Evolutionary conservation across 768 basidiomycete genomes (phyloP).

Genomic region (Psilocybe sp.): DNA sequence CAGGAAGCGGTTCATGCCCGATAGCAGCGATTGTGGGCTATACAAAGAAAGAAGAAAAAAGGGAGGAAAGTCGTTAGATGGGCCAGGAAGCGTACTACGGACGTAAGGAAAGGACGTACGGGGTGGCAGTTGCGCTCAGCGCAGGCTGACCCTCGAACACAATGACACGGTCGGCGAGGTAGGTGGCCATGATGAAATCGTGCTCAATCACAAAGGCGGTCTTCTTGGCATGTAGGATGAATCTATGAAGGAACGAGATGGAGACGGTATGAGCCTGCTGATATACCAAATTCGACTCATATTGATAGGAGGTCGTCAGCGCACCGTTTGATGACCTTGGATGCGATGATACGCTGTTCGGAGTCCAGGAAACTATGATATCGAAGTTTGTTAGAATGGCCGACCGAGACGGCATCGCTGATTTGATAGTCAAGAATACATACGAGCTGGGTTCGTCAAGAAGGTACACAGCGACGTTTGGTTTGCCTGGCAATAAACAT

Average conservation of each 20-base stretch:
- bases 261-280: background rate
- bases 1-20: slow-evolving; percentile 98
- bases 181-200: slow-evolving; percentile 99
- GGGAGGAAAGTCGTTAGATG: background rate
- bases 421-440: slow-evolving; percentile 19
- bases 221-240: slow-evolving; percentile 95
- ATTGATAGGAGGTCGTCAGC: slow-evolving; percentile 9
- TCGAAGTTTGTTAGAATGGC: background rate
- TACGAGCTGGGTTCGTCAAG: slow-evolving; percentile 91
- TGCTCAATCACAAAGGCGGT: slow-evolving; percentile 99
- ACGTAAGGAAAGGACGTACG: slow-evolving; percentile 39
- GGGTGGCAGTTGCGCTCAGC: slow-evolving; percentile 83
- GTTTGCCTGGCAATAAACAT: slow-evolving; percentile 46
- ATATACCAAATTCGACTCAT: slow-evolving; percentile 2
- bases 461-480: slow-evolving; percentile 84
- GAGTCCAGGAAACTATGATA: slow-evolving; percentile 85
- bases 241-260: slow-evolving; percentile 37
- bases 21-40: slow-evolving; percentile 90
- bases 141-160: slow-evolving; percentile 90
- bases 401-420: background rate
- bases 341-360: slow-evolving; percentile 98
- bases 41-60: background rate
- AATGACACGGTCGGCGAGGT: slow-evolving; percentile 96
- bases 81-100: background rate
- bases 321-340: slow-evolving; percentile 95